These are phyloP conservation scores for Kregervanrija pseudodelftensis DNA, from an alignment of 805 yeast species.

Conservation along the genomic window DNA sequence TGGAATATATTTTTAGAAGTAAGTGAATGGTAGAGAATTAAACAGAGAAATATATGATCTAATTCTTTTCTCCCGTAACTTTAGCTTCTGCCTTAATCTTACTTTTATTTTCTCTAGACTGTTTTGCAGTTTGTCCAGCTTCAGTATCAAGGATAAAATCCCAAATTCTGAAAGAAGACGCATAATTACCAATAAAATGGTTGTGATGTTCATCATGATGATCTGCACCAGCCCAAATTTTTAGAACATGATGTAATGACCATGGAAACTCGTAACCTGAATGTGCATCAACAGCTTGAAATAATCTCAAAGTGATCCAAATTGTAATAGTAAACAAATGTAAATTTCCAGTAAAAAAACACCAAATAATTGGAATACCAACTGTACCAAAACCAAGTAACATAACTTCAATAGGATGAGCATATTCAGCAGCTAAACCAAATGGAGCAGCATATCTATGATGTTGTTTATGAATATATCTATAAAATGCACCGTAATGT, in stretches of 20 bases:
- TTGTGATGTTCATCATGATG: slow-evolving; percentile 98
- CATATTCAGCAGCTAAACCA: slow-evolving; percentile 95
- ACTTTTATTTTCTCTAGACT: slow-evolving; percentile 62
- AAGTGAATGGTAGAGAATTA: no score
- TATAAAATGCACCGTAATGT: slow-evolving; percentile 85
- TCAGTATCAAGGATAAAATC: slow-evolving; percentile 84
- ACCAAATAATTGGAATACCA: slow-evolving; percentile 86
- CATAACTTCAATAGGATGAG: slow-evolving; percentile 92
- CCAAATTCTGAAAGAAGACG: slow-evolving; percentile 95
- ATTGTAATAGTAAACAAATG: slow-evolving; percentile 84
- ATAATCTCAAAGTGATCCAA: slow-evolving; percentile 83
- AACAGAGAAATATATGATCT: neutral
- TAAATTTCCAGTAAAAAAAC: slow-evolving; percentile 63
- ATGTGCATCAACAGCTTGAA: slow-evolving; percentile 97
- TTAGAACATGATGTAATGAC: slow-evolving; percentile 86
- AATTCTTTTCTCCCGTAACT: slow-evolving; percentile 11
- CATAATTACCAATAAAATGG: slow-evolving; percentile 91
- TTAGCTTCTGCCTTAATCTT: slow-evolving; percentile 45
- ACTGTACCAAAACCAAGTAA: slow-evolving; percentile 92
- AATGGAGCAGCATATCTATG: slow-evolving; percentile 98
- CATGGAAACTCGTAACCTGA: slow-evolving; percentile 98
- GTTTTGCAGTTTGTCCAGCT: slow-evolving; percentile 76
- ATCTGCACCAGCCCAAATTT: slow-evolving; percentile 98
- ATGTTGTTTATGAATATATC: slow-evolving; percentile 93
- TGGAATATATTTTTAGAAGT: neutral